phyloP scores from a whole-genome alignment of 2,329 filamentous ascomycete species.

The Pseudopyrenochaeta lycopersici region DNA sequence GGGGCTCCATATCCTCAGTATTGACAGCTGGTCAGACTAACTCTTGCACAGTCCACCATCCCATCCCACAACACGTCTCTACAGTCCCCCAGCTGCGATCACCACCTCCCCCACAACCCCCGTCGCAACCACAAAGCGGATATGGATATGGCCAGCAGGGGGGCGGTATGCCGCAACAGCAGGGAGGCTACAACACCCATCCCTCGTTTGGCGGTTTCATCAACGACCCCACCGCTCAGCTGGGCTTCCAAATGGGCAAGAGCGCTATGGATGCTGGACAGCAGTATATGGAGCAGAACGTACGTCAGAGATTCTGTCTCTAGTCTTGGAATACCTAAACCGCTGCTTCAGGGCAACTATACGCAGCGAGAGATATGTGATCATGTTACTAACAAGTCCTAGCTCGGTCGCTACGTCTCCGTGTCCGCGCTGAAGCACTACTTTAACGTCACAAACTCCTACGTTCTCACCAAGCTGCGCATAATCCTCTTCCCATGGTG shows the following conservation, averaged over 20 bases:
- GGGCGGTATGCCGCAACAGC: conserved; percentile 51
- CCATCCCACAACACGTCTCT: conserved; percentile 97
- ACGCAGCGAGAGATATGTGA: too few species aligned
- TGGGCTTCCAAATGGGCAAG: conserved; percentile 93
- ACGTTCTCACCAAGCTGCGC: conserved; percentile 91
- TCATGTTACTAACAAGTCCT: conserved; percentile 16
- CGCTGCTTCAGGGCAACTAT: neutral
- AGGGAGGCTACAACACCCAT: conserved; percentile 50
- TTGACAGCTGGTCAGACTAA: neutral
- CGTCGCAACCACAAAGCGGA: conserved; percentile 71
- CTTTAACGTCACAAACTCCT: conserved; percentile 98
- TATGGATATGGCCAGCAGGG: conserved; percentile 78
- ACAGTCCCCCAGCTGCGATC: conserved; percentile 97
- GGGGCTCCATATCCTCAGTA: too few species aligned
- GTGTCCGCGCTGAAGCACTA: conserved; percentile 96
- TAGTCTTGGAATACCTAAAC: neutral
- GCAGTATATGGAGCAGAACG: conserved; percentile 95
- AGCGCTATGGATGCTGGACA: conserved; percentile 90
- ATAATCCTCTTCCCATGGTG: conserved; percentile 97
- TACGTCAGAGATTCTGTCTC: conserved; percentile 56
- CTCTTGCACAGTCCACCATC: conserved; percentile 70
- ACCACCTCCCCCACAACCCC: conserved; percentile 80
- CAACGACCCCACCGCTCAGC: conserved; percentile 92
- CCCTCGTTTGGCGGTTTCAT: conserved; percentile 90
- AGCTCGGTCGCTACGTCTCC: conserved; percentile 87